Base-by-base conservation (phyloP, 441 rosid species). In the Adansonia madagascariensis region DNA sequence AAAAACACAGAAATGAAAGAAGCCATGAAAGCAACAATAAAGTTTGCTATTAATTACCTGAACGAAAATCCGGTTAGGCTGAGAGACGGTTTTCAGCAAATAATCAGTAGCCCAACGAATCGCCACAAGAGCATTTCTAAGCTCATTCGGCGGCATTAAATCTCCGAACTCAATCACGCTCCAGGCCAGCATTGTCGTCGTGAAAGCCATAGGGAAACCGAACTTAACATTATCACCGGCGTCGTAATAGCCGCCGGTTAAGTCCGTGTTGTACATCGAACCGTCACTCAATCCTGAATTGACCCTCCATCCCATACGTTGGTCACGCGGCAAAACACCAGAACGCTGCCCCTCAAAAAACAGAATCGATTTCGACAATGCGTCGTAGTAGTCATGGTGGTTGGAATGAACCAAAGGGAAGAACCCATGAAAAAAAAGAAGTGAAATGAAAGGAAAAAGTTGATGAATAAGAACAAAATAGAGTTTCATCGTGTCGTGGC, bases 291-390 rank as follows among this genome's bases (percentile, higher is more conserved):
- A 82, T 43, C 92, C 99, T 0, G 98, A 93, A 66, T 86, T 86
- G 20, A 85, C 85, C 0, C 98, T 85, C 98, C 98, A 95, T 0
- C 75, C n/a, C 17, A 88, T 1, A 4, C 94, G 88, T 71, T 93
- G 98, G 78, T 93, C 91, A 18, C 69, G 81, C 0, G 98, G 98
- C 66, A 95, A 77, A 80, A 52, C 84, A 4, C 98, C 98, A 8
- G 98, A 95, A 57, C 98, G 88, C 56, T 95, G 98, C 68, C 98
- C 98, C 73, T 95, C 96, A 80, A 95, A 95, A 92, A 95, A 95
- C 50, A 95, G 90, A 77, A 95, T 93, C 10, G 97, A 87, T 79
- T 95, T 93, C 24, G 98, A 83, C 72, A 95, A 85, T 66, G 98
- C 98, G 61, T 90, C 95, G 1, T 52, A 67, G 81, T 92, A 94